Percentiles rank a stretch among this genome's conserved stretches.
These are phyloP conservation scores for Fusarium dimerum DNA, from an alignment of 2,329 filamentous ascomycete genomes.

Conservation along the genomic window DNA sequence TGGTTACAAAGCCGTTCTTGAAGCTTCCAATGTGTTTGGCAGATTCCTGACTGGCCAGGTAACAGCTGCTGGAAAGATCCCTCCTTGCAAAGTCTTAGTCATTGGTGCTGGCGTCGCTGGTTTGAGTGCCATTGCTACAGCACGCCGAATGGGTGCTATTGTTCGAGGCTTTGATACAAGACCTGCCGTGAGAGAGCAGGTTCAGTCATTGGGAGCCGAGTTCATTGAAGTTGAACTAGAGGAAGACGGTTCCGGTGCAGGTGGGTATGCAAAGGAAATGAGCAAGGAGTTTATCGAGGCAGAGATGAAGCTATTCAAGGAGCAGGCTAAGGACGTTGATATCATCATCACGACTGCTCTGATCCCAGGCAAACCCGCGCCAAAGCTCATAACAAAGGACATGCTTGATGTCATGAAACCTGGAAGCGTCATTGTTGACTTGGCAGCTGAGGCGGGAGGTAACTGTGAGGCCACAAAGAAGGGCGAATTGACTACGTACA, in stretches of 20 bases:
- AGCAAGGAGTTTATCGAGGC: constrained; percentile 91
- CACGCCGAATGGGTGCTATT: constrained; percentile 82
- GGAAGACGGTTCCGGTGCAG: constrained; percentile 81
- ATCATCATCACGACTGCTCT: constrained; percentile 93
- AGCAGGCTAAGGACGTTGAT: constrained; percentile 84
- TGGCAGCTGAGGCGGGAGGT: constrained; percentile 84
- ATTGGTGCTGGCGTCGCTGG: constrained; percentile 91
- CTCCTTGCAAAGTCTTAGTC: constrained; percentile 85
- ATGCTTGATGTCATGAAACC: constrained; percentile 87
- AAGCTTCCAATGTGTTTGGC: constrained; percentile 87
- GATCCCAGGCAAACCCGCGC: constrained; percentile 81
- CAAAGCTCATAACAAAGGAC: constrained; percentile 78
- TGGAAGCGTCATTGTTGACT: constrained; percentile 83
- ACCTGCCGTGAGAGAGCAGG: constrained; percentile 82
- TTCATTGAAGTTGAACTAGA: constrained; percentile 85
- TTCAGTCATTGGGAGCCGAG: constrained; percentile 86
- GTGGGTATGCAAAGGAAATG: constrained; percentile 93
- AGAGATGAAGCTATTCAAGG: constrained; percentile 89
- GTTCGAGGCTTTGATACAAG: constrained; percentile 91
- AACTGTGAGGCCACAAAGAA: constrained; percentile 83
- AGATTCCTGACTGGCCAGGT: constrained; percentile 87
- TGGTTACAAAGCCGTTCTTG: constrained; percentile 87
- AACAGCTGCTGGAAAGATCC: constrained; percentile 87
- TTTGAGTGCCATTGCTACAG: constrained; percentile 83
- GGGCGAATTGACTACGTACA: constrained; percentile 68